A percentile compares a stretch with the other conserved stretches of the same genome.
These are phyloP conservation scores for Paecilomyces dactylethromorphus DNA, from an alignment of 2,329 filamentous ascomycete genomes.

Conservation along the genomic window DNA sequence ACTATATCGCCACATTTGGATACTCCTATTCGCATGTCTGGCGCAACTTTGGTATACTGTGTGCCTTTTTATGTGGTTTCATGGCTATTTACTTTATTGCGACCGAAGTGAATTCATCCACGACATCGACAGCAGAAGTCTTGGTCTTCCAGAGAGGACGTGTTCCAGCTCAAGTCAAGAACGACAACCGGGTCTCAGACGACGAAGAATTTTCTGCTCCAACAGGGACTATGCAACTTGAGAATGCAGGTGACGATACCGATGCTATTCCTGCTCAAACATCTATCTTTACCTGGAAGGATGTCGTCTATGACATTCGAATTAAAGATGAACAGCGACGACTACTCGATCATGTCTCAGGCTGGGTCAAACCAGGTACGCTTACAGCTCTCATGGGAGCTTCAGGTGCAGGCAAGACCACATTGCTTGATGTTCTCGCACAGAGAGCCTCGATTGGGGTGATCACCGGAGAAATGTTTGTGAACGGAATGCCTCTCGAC, in stretches of 20 bases:
- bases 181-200: too few relatives aligned
- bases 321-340: conserved; percentile 68
- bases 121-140: conserved; percentile 68
- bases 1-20: conserved; percentile 49
- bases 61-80: conserved; percentile 57
- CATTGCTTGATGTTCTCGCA: conserved; percentile 76
- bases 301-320: conserved; percentile 72
- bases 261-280: conserved; percentile 53
- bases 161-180: too few relatives aligned
- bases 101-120: conserved; percentile 43
- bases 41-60: conserved; percentile 62
- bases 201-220: too few relatives aligned
- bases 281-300: conserved; percentile 75
- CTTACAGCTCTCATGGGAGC: conserved; percentile 86
- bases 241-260: too few relatives aligned
- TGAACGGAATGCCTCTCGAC: conserved; percentile 65
- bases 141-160: conserved; percentile 54
- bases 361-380: conserved; percentile 89
- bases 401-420: conserved; percentile 84
- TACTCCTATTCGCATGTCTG: conserved; percentile 64
- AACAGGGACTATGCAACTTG: too few relatives aligned
- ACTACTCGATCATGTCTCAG: conserved; percentile 77
- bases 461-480: conserved; percentile 75
- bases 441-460: conserved; percentile 80
- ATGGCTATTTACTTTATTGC: conserved; percentile 50